Conservation (phyloP, 768 basidiomycete species). For the Neoboletus brunneissimus region DNA sequence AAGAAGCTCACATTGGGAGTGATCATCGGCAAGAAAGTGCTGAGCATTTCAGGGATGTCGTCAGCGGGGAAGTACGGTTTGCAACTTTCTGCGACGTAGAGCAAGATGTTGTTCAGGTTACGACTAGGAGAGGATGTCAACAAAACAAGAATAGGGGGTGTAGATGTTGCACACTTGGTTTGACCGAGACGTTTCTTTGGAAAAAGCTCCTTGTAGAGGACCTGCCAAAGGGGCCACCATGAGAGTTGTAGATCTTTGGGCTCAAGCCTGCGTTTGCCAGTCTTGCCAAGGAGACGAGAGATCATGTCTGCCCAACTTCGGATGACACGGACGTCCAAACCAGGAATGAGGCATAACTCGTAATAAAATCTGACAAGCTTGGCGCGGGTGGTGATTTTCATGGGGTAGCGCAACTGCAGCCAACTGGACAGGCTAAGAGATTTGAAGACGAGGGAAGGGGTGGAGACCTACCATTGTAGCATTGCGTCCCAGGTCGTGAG, state of each 20-base stretch:
- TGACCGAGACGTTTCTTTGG: slow-evolving; percentile 63
- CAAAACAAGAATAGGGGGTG: not conserved
- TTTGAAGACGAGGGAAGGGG: not conserved
- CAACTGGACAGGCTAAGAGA: slow-evolving; percentile 48
- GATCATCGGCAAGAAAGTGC: slow-evolving; percentile 64
- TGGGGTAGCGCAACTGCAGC: slow-evolving; percentile 79
- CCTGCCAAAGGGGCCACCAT: slow-evolving; percentile 77
- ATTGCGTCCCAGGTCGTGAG: slow-evolving; percentile 77
- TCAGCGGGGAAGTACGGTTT: slow-evolving; percentile 63
- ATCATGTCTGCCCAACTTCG: slow-evolving; percentile 81
- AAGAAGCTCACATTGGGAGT: slow-evolving; percentile 60
- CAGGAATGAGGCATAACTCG: slow-evolving; percentile 73
- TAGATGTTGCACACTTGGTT: slow-evolving; percentile 45
- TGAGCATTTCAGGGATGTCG: slow-evolving; percentile 70
- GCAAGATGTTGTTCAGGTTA: slow-evolving; percentile 65
- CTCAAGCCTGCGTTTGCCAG: slow-evolving; percentile 69
- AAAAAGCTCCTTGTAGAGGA: slow-evolving; percentile 72
- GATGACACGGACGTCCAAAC: slow-evolving; percentile 66
- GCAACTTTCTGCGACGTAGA: slow-evolving; percentile 72
- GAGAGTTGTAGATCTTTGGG: slow-evolving; percentile 61
- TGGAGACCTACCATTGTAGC: slow-evolving; percentile 62
- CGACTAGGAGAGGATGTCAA: slow-evolving; percentile 38
- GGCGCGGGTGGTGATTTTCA: slow-evolving; percentile 63
- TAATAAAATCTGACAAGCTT: slow-evolving; percentile 74
- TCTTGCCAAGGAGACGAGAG: slow-evolving; percentile 65